Conservation (phyloP, 1,284 basidiomycete species). For the Bondarzewia mesenterica region DNA sequence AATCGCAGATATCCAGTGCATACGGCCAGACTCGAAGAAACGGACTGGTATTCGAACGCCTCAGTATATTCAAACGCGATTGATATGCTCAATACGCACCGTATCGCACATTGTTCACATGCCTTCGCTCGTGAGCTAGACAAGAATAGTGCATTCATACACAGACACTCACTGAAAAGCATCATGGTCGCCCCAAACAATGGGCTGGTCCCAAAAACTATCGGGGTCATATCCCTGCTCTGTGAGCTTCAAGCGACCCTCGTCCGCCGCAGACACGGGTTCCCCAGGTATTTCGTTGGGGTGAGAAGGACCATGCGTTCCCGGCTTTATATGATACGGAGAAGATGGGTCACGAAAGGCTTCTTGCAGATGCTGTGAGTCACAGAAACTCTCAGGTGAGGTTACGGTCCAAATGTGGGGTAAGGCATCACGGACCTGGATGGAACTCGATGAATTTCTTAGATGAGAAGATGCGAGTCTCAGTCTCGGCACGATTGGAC, state of each 20-base stretch:
- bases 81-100: slow-evolving; percentile 28
- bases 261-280: slow-evolving; percentile 15
- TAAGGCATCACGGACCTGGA: not conserved
- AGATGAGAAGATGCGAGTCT: too few relatives aligned
- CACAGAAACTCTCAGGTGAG: too few relatives aligned
- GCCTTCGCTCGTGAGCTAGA: slow-evolving; percentile 30
- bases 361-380: slow-evolving; percentile 35
- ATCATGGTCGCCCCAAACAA: slow-evolving; percentile 73
- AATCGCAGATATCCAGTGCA: slow-evolving; percentile 52
- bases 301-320: slow-evolving; percentile 49
- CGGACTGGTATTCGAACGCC: slow-evolving; percentile 29
- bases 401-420: too few relatives aligned
- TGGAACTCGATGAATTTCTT: too few relatives aligned
- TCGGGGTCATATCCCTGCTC: slow-evolving; percentile 47
- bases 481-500: too few relatives aligned
- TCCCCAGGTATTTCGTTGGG: slow-evolving; percentile 32
- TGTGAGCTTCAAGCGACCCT: slow-evolving; percentile 35
- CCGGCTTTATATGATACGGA: slow-evolving; percentile 56
- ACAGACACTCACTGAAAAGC: slow-evolving; percentile 51
- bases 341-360: slow-evolving; percentile 59
- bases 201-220: slow-evolving; percentile 64
- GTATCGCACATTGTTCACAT: slow-evolving; percentile 72
- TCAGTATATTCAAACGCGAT: not conserved
- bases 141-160: not conserved
- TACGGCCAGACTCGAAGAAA: slow-evolving; percentile 66